Evolutionary conservation across 495 filamentous ascomycete species (phyloP).

Genomic region (Hypoxylon cercidicola): DNA sequence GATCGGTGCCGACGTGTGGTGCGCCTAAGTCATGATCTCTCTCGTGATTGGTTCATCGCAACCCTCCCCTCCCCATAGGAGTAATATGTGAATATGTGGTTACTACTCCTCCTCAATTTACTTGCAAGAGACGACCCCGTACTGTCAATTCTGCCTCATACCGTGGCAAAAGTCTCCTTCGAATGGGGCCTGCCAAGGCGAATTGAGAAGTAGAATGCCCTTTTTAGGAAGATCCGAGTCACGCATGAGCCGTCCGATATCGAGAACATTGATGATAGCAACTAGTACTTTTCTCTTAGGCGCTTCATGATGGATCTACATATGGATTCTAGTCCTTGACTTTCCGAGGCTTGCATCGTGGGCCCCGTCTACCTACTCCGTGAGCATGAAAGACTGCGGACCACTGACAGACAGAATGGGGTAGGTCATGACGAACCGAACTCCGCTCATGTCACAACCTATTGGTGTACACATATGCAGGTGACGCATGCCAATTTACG

Average conservation of each 20-base stretch:
- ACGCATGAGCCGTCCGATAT: neutral
- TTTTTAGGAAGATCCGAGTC: neutral
- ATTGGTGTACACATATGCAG: conserved; percentile 12
- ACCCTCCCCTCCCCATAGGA: neutral
- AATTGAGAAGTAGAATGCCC: neutral
- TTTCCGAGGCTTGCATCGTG: neutral
- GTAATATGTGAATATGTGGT: neutral
- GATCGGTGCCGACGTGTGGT: conserved; percentile 42
- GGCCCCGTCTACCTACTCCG: neutral
- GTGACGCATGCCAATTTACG: conserved; percentile 14
- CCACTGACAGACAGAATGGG: conserved; percentile 3
- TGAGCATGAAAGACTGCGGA: too few species aligned
- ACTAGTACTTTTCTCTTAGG: too few species aligned
- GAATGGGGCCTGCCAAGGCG: neutral
- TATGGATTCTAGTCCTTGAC: neutral
- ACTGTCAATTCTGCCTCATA: conserved; percentile 18
- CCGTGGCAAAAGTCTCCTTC: too few species aligned
- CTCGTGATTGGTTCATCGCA: conserved; percentile 24
- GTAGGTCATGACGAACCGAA: neutral
- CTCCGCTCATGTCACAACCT: neutral
- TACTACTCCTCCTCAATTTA: neutral
- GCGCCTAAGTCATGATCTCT: conserved; percentile 10
- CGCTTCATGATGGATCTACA: neutral
- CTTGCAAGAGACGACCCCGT: neutral
- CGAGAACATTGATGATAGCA: neutral